Percentiles rank a stretch among this genome's conserved stretches.
Conservation (phyloP, 805 yeast genomes). For the Monosporozyma solicola region DNA sequence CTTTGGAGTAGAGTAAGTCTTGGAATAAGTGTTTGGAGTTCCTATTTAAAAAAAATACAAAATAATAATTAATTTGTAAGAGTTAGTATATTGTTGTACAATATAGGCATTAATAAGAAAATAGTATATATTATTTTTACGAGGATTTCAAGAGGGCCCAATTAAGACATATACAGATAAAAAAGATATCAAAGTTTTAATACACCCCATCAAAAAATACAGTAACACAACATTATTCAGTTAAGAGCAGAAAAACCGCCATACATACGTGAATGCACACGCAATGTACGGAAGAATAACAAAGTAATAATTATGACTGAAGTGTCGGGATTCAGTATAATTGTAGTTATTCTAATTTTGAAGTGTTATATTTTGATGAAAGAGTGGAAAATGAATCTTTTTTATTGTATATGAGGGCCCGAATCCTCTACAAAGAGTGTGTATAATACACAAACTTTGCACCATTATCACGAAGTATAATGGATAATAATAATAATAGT, state of each 20-base stretch:
- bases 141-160: neutral
- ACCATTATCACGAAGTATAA: neutral
- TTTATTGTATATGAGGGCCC: conserved; percentile 48
- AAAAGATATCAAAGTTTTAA: neutral
- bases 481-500: neutral
- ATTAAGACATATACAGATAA: neutral
- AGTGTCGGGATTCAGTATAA: conserved; percentile 87
- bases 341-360: conserved; percentile 8
- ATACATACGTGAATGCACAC: neutral
- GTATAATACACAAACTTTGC: neutral
- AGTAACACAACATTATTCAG: neutral
- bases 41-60: conserved; percentile 36
- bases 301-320: conserved; percentile 29
- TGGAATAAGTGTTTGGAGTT: conserved; percentile 99
- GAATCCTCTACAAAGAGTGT: conserved; percentile 42
- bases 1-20: conserved; percentile 99
- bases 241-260: neutral
- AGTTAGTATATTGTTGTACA: neutral
- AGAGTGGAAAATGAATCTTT: neutral
- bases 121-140: neutral
- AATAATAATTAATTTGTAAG: conserved; percentile 2
- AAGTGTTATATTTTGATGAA: too few species aligned
- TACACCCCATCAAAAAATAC: too few species aligned
- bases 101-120: neutral
- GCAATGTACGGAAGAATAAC: neutral